Conservation (phyloP, 768 basidiomycete genomes). For the Suillus bovinus region DNA sequence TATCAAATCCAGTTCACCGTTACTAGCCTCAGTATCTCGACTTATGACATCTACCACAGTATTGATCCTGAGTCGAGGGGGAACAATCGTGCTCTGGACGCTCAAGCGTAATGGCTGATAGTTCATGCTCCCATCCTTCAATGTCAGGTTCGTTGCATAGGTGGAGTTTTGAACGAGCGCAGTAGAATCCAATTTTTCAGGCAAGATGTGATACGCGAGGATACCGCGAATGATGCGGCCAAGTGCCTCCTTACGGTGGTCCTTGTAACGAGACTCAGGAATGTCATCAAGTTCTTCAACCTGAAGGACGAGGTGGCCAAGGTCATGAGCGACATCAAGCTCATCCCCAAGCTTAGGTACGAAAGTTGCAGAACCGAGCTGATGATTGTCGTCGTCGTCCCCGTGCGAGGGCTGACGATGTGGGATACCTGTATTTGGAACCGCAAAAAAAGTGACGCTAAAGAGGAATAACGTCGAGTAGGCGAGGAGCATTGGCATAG, state of each 20-base stretch:
- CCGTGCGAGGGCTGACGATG: constrained; percentile 20
- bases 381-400: neutral
- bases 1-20: constrained; percentile 41
- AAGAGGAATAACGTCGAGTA: neutral
- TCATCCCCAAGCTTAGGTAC: constrained; percentile 6
- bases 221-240: constrained; percentile 54
- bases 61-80: constrained; percentile 45
- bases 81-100: constrained; percentile 34
- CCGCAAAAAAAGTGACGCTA: constrained; percentile 58
- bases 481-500: neutral
- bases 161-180: constrained; percentile 56
- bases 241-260: constrained; percentile 54
- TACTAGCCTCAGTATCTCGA: constrained; percentile 45
- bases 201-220: constrained; percentile 58
- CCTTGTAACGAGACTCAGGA: constrained; percentile 44
- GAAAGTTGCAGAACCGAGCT: constrained; percentile 2
- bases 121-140: constrained; percentile 43
- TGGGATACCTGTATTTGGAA: constrained; percentile 46
- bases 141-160: constrained; percentile 46
- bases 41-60: constrained; percentile 44
- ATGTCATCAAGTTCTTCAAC: constrained; percentile 41
- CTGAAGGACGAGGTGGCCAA: constrained; percentile 15
- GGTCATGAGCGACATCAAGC: constrained; percentile 12
- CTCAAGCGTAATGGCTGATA: constrained; percentile 47
- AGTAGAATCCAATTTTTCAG: constrained; percentile 34